phyloP scores from a whole-genome alignment of 352 stramenopile species.

The Globisporangium echinulatum region DNA sequence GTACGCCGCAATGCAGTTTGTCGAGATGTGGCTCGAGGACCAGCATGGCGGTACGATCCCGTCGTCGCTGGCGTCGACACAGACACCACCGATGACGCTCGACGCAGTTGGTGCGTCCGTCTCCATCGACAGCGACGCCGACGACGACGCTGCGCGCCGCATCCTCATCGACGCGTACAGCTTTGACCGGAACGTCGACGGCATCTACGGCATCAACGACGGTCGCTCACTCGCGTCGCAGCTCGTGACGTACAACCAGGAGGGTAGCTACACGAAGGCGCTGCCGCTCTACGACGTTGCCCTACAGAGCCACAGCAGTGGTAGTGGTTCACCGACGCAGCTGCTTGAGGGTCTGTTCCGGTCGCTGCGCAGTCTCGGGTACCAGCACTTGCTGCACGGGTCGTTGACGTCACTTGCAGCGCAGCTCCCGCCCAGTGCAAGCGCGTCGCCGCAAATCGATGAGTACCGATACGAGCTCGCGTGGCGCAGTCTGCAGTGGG shows the following conservation, averaged over 20 bases:
- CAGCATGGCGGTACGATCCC: conserved; percentile 41
- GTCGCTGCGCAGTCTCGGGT: conserved; percentile 60
- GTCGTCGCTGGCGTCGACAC: conserved; percentile 13
- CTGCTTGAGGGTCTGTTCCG: conserved; percentile 44
- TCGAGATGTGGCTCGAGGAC: conserved; percentile 83
- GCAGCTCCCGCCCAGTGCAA: not conserved
- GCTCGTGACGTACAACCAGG: conserved; percentile 65
- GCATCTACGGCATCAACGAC: conserved; percentile 78
- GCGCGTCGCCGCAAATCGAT: conserved; percentile 16
- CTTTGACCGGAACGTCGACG: conserved; percentile 60
- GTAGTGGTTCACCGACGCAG: not conserved
- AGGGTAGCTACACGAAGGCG: conserved; percentile 47
- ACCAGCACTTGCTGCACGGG: conserved; percentile 59
- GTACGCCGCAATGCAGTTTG: conserved; percentile 85
- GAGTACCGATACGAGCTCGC: conserved; percentile 73
- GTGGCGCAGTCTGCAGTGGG: conserved; percentile 80
- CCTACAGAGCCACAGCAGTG: conserved; percentile 23
- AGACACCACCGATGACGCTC: conserved; percentile 13
- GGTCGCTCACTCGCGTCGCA: conserved; percentile 59
- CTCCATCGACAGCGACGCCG: conserved; percentile 7
- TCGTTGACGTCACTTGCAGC: conserved; percentile 35
- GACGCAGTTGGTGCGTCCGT: conserved; percentile 1
- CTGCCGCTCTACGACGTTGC: conserved; percentile 71
- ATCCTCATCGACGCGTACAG: conserved; percentile 66
- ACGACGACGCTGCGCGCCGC: conserved; percentile 25